Evolutionary conservation across 768 basidiomycete species (phyloP).

Genomic region (Hortiboletus flavorubellus): DNA sequence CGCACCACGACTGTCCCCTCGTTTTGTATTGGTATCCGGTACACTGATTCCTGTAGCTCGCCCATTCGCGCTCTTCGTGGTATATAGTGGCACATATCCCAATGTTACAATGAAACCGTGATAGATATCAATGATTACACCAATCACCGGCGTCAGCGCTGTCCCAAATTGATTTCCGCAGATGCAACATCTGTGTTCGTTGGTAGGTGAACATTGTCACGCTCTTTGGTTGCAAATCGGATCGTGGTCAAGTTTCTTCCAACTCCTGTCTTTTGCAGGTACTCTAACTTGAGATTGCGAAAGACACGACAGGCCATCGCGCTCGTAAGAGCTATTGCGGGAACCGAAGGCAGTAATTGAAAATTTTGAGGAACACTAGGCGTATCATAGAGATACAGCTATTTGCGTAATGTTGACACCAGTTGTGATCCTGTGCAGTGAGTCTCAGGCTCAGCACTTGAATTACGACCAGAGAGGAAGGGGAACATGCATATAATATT

Average conservation of each 20-base stretch:
- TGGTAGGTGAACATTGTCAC: background rate
- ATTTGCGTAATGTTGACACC: conserved; percentile 30
- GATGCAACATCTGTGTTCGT: background rate
- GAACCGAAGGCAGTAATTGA: conserved; percentile 24
- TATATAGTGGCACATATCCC: background rate
- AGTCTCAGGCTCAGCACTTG: background rate
- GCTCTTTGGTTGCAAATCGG: conserved; percentile 11
- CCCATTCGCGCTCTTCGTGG: background rate
- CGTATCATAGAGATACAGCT: conserved; percentile 17
- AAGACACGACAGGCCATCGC: conserved; percentile 35
- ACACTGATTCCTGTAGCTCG: background rate
- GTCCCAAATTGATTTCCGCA: background rate
- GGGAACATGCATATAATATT: conserved; percentile 35
- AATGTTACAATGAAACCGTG: background rate
- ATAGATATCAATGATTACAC: background rate
- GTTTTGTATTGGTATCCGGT: conserved; percentile 15
- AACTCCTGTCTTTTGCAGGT: conserved; percentile 4
- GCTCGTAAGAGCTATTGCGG: conserved; percentile 30
- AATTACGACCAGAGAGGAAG: background rate
- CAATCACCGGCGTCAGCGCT: background rate
- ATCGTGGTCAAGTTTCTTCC: conserved; percentile 14
- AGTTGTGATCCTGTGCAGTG: conserved; percentile 29
- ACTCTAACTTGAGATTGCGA: conserved; percentile 31
- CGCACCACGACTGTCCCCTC: conserved; percentile 3
- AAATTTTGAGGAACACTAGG: conserved; percentile 20